These are phyloP conservation scores for Neurospora pannonica DNA, from an alignment of 495 filamentous ascomycete species.

Conservation along the genomic window DNA sequence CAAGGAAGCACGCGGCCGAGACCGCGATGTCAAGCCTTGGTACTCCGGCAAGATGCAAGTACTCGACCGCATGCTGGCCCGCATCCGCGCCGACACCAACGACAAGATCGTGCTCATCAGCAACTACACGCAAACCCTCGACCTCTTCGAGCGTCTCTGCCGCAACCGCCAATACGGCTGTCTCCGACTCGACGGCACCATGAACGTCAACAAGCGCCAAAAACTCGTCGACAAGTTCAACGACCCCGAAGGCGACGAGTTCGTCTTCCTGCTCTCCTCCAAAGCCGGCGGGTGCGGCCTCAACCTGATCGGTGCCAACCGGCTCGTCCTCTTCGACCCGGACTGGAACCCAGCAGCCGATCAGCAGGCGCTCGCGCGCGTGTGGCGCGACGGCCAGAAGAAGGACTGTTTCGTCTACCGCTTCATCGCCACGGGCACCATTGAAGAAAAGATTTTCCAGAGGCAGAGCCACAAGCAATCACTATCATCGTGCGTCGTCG, in stretches of 20 bases:
- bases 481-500: slow-evolving; percentile 93
- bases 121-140: slow-evolving; percentile 95
- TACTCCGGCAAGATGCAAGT: slow-evolving; percentile 99
- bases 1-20: slow-evolving; percentile 77
- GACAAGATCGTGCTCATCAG: slow-evolving; percentile 99
- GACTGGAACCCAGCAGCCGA: slow-evolving; percentile 99
- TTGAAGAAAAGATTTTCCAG: slow-evolving; percentile 99
- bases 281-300: slow-evolving; percentile 96
- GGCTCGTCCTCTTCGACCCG: slow-evolving; percentile 93
- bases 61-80: slow-evolving; percentile 93
- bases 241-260: slow-evolving; percentile 81
- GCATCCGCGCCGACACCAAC: slow-evolving; percentile 91
- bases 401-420: slow-evolving; percentile 99
- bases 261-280: slow-evolving; percentile 89
- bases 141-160: slow-evolving; percentile 90
- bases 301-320: slow-evolving; percentile 95
- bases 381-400: slow-evolving; percentile 98
- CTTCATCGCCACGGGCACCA: slow-evolving; percentile 95
- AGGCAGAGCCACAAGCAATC: slow-evolving; percentile 97
- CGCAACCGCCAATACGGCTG: slow-evolving; percentile 74
- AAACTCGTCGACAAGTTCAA: slow-evolving; percentile 99
- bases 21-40: slow-evolving; percentile 89
- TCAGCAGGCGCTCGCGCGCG: slow-evolving; percentile 92
- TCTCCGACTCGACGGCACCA: slow-evolving; percentile 86
- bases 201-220: slow-evolving; percentile 93